A percentile compares a stretch with the other conserved stretches of the same genome.
These are phyloP conservation scores for Candida albicans DNA, from an alignment of 1,139 yeast species.

Conservation along the genomic window DNA sequence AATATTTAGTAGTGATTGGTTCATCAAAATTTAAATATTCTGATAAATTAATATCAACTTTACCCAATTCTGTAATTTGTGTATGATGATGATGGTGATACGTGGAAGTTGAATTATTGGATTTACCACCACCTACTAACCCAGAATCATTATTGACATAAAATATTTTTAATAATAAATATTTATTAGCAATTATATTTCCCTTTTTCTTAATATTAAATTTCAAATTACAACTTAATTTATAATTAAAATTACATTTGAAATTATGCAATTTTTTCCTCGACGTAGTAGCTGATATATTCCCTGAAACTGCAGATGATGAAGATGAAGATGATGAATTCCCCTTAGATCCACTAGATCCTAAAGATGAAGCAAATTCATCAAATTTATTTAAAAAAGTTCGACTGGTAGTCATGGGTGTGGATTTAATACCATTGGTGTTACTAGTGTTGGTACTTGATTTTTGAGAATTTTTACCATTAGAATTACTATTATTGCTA, in stretches of 20 bases:
- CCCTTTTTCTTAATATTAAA: slow-evolving; percentile 38
- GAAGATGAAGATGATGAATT: slow-evolving; percentile 9
- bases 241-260: slow-evolving; percentile 42
- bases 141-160: slow-evolving; percentile 30
- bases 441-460: too few relatives aligned
- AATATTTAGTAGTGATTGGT: slow-evolving; percentile 57
- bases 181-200: slow-evolving; percentile 41
- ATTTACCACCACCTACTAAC: slow-evolving; percentile 24
- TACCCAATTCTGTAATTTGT: slow-evolving; percentile 54
- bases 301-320: slow-evolving; percentile 21
- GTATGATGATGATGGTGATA: slow-evolving; percentile 1
- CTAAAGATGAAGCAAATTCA: slow-evolving; percentile 6
- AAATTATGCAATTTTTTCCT: slow-evolving; percentile 41
- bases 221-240: slow-evolving; percentile 40
- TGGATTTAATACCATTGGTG: slow-evolving; percentile 4
- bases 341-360: slow-evolving; percentile 4
- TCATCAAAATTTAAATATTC: slow-evolving; percentile 65
- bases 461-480: too few relatives aligned
- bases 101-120: not conserved
- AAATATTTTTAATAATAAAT: slow-evolving; percentile 32
- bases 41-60: slow-evolving; percentile 63
- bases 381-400: slow-evolving; percentile 14
- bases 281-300: slow-evolving; percentile 35
- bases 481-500: slow-evolving; percentile 5
- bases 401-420: slow-evolving; percentile 5